phyloP scores from a whole-genome alignment of 2,329 filamentous ascomycete genomes.

The Apiospora rasikravindrae region DNA sequence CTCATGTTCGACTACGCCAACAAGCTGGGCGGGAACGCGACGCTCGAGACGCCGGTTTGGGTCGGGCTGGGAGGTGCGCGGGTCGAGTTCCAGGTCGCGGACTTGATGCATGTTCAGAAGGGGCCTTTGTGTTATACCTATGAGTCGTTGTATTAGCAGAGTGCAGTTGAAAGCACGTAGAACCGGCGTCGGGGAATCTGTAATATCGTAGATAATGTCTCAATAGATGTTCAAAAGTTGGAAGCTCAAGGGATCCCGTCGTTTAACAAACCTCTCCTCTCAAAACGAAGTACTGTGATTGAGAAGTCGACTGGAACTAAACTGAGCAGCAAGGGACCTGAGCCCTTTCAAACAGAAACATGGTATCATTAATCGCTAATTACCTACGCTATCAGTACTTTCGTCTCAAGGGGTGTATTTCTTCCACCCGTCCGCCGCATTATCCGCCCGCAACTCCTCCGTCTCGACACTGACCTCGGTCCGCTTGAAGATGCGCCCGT shows the following conservation, averaged over 20 bases:
- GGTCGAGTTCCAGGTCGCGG: not conserved
- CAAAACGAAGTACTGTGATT: too few species aligned
- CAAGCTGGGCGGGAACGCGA: slow-evolving; percentile 19
- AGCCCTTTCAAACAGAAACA: not conserved
- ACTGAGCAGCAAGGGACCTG: too few species aligned
- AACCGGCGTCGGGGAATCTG: not conserved
- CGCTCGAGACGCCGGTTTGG: slow-evolving; percentile 20
- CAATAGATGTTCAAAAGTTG: not conserved
- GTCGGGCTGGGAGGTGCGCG: slow-evolving; percentile 13
- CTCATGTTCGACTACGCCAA: slow-evolving; percentile 22
- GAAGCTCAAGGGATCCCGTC: not conserved
- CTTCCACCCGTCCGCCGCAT: not conserved
- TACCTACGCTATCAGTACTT: not conserved
- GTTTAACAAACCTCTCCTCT: not conserved
- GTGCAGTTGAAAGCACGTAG: too few species aligned
- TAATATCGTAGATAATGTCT: too few species aligned
- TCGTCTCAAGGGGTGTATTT: not conserved
- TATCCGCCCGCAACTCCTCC: not conserved
- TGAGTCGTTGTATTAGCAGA: slow-evolving; percentile 16
- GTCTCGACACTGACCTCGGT: not conserved
- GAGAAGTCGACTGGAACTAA: too few species aligned
- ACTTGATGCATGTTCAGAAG: slow-evolving; percentile 22
- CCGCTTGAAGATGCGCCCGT: not conserved
- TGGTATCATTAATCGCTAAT: not conserved
- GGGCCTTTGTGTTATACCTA: slow-evolving; percentile 22